Conservation (phyloP, 75 land plant genomes). For the Sequoiadendron giganteum region DNA sequence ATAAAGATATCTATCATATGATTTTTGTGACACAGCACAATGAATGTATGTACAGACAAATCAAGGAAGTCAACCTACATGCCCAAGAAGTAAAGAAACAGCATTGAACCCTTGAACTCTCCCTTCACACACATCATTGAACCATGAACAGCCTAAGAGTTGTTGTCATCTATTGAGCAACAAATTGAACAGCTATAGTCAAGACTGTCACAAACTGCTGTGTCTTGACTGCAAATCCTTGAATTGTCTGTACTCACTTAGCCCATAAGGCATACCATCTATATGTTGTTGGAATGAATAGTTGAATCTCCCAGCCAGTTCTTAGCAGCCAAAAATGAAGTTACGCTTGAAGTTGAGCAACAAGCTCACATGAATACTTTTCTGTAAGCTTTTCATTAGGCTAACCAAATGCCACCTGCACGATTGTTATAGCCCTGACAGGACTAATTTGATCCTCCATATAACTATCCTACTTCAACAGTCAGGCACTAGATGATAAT, state of each 20-base stretch:
- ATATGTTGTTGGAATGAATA: neutral
- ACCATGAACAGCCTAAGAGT: neutral
- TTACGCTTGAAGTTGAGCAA: neutral
- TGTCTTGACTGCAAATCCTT: neutral
- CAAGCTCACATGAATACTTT: neutral
- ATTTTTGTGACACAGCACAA: neutral
- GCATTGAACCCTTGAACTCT: neutral
- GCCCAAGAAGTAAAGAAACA: neutral
- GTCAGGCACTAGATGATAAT: neutral
- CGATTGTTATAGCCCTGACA: neutral
- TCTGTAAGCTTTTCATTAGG: neutral
- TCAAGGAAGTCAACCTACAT: neutral
- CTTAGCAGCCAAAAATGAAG: neutral
- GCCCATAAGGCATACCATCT: neutral
- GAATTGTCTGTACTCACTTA: neutral
- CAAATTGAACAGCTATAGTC: neutral
- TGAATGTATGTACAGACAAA: neutral
- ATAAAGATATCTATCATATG: neutral
- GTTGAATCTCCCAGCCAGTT: neutral
- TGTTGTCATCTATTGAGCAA: neutral
- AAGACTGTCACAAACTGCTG: neutral
- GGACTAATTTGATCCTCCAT: neutral
- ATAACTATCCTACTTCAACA: neutral
- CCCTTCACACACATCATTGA: neutral
- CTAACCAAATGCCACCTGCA: neutral